These are phyloP conservation scores for Paraphaeosphaeria sporulosa DNA, from an alignment of 2,329 filamentous ascomycete species.

Conservation along the genomic window DNA sequence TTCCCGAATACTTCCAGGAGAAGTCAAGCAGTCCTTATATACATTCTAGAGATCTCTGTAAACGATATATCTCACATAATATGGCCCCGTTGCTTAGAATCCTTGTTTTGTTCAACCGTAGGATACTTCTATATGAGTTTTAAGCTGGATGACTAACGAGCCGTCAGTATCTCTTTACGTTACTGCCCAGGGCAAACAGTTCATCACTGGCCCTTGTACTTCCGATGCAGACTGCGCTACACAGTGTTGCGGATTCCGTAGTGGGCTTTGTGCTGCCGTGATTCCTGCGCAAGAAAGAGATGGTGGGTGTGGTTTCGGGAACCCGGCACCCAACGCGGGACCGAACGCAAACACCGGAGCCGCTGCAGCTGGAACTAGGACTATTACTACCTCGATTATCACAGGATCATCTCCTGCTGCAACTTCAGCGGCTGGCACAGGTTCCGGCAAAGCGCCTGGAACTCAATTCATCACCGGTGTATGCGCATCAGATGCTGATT, in stretches of 20 bases:
- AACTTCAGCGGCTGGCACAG: slow-evolving; percentile 6
- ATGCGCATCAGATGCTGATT: slow-evolving; percentile 38
- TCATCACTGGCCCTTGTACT: slow-evolving; percentile 50
- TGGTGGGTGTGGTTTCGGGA: slow-evolving; percentile 42
- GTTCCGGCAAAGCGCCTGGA: slow-evolving; percentile 15
- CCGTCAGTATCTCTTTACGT: slow-evolving; percentile 34
- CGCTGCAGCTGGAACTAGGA: slow-evolving; percentile 12
- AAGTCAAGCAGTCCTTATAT: slow-evolving; percentile 27
- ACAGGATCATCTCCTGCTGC: neutral
- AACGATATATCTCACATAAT: slow-evolving; percentile 5
- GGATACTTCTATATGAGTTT: neutral
- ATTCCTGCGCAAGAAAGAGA: slow-evolving; percentile 39
- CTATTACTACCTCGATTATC: neutral
- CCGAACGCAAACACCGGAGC: slow-evolving; percentile 22
- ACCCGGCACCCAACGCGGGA: slow-evolving; percentile 30
- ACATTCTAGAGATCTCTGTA: slow-evolving; percentile 14
- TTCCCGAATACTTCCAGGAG: slow-evolving; percentile 26
- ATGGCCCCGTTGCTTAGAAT: slow-evolving; percentile 42
- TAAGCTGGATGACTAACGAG: slow-evolving; percentile 1
- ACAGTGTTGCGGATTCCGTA: slow-evolving; percentile 47
- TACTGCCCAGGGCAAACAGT: slow-evolving; percentile 45
- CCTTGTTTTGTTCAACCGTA: slow-evolving; percentile 34
- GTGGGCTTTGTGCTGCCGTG: slow-evolving; percentile 42
- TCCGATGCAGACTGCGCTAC: slow-evolving; percentile 50
- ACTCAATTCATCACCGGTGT: slow-evolving; percentile 42